Conservation (phyloP, 164 flowering plant species). For the Aristolochia contorta region DNA sequence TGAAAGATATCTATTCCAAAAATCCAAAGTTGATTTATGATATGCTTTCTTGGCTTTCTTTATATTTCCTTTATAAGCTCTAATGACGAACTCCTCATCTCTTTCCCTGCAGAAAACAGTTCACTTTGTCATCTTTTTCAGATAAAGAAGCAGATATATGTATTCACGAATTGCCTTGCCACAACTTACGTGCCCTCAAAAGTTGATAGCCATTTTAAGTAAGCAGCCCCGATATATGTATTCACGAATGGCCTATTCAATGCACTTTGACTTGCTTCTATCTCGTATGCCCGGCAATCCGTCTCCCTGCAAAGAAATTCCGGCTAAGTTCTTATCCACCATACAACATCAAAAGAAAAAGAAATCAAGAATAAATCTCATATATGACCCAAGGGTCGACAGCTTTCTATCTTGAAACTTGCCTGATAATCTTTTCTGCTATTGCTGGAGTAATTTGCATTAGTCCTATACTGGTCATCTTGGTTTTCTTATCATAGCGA, state of each 20-base stretch:
- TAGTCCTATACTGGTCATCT: slow-evolving; percentile 56
- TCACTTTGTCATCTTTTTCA: background rate
- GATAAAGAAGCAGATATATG: background rate
- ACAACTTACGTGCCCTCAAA: slow-evolving; percentile 51
- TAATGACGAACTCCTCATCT: slow-evolving; percentile 76
- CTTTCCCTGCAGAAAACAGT: slow-evolving; percentile 47
- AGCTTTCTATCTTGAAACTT: background rate
- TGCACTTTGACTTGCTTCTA: slow-evolving; percentile 34
- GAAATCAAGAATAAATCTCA: background rate
- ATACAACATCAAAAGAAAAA: background rate
- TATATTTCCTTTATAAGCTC: slow-evolving; percentile 66
- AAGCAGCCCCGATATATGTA: slow-evolving; percentile 79
- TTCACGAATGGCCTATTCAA: slow-evolving; percentile 63
- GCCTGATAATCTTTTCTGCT: slow-evolving; percentile 66
- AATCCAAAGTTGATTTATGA: slow-evolving; percentile 74
- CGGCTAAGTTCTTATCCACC: too few species aligned
- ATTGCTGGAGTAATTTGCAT: slow-evolving; percentile 67
- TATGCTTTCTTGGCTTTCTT: slow-evolving; percentile 50
- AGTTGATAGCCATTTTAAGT: slow-evolving; percentile 64
- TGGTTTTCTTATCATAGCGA: slow-evolving; percentile 45
- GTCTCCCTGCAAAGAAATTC: slow-evolving; percentile 44
- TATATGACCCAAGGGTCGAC: background rate
- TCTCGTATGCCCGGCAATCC: slow-evolving; percentile 42
- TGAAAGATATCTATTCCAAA: slow-evolving; percentile 73
- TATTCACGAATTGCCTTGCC: background rate